Evolutionary conservation across 768 basidiomycete species (phyloP), one percentile per base, ranked within the genome.

Genomic region (Thelephora aurantiotincta): DNA sequence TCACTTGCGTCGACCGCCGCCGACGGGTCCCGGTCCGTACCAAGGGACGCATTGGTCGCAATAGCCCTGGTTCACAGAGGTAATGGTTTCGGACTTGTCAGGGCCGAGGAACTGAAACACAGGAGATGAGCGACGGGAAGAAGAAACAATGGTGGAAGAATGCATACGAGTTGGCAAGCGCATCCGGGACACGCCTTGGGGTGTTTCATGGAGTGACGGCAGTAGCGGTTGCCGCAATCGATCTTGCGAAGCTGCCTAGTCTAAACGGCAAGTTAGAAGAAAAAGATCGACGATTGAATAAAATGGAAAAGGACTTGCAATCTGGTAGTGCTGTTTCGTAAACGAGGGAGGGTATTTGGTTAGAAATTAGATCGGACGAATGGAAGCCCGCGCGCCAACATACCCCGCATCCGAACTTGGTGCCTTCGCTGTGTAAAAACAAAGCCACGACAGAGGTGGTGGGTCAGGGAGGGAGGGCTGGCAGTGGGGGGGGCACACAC

Each of bases 51-150:
- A 66, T 37, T 57, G 51, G 38, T 55, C 50, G 53, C 64, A 66
- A 46, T 62, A 65, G 0, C 74, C 74, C 48, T 63, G 58, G 2
- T 72, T 77, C 43, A 63, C 61, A 19, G 62, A 55, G 0, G 73
- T 74, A 50, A 83, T 68, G 2, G 66, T 76, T 60, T 89, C 82
- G 47, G 69, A 71, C 37, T 64, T 63, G 55, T 88, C 85, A 1
- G 86, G 85, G 18, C 82, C 82, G 54, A 71, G 69, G 58, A 79
- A 84, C 85, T 85, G 55, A n/a, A n/a, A 50, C 49, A 26, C 3
- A 23, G 35, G 14, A 41, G 30, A 54, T 22, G 57, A 53, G 19
- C 20, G 41, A 37, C 22, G 33, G 45, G 23, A 33, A 48, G 36
- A 43, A 43, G 44, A 49, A 50, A 44, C 48, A 42, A 51, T 48